A percentile compares a stretch with the other conserved stretches of the same genome.
Conservation (phyloP, 2,329 filamentous ascomycete species). For the Colletotrichum spaethianum region DNA sequence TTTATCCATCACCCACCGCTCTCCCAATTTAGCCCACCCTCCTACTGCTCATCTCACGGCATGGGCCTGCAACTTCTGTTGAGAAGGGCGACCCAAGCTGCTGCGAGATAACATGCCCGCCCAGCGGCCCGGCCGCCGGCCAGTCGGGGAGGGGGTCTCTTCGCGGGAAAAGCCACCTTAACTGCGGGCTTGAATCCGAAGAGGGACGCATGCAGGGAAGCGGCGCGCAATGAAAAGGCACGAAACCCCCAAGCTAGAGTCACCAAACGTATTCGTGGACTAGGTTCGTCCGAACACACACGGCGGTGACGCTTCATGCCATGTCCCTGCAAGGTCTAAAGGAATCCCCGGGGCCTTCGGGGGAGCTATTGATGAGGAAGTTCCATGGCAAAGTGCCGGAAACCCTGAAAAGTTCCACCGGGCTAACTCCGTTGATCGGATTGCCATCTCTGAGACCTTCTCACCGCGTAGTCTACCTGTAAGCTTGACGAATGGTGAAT, state of each 20-base stretch:
- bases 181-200: constrained; percentile 19
- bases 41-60: constrained; percentile 7
- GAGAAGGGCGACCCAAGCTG: constrained; percentile 17
- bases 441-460: not conserved
- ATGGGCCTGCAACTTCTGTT: constrained; percentile 18
- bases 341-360: not conserved
- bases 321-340: constrained; percentile 28
- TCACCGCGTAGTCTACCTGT: not conserved
- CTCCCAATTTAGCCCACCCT: constrained; percentile 23
- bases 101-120: constrained; percentile 1
- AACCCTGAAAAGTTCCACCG: constrained; percentile 7
- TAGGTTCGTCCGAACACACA: constrained; percentile 13
- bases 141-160: constrained; percentile 12
- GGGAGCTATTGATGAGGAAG: constrained; percentile 13
- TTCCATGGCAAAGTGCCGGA: constrained; percentile 1
- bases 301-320: constrained; percentile 7
- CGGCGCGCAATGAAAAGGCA: constrained; percentile 13
- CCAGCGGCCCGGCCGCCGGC: constrained; percentile 14
- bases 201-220: constrained; percentile 19
- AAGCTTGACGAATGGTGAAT: not conserved
- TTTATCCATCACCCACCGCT: constrained; percentile 21
- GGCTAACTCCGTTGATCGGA: constrained; percentile 28
- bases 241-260: not conserved
- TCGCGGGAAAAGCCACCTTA: constrained; percentile 6
- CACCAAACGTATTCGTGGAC: constrained; percentile 1